Conservation (phyloP, 164 flowering plant species). For the Houttuynia cordata region DNA sequence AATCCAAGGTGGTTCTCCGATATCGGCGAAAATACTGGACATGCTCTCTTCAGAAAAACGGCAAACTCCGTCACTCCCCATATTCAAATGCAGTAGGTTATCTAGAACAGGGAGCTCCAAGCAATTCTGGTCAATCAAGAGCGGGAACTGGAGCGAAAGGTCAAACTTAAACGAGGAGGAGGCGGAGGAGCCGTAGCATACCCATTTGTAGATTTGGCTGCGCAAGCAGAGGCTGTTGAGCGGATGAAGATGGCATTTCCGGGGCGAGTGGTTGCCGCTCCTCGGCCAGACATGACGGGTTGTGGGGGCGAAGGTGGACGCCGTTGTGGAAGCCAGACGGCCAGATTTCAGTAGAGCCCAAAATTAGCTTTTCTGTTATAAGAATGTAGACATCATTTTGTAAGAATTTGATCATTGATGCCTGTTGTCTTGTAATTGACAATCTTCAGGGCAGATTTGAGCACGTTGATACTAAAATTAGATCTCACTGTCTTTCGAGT, state of each 20-base stretch:
- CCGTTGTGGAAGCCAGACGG: constrained; percentile 40
- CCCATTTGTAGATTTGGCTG: constrained; percentile 1
- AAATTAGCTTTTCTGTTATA: no score
- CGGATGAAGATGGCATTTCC: background rate
- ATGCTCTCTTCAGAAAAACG: no score
- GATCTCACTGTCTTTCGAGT: no score
- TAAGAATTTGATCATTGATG: no score
- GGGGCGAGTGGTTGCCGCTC: constrained; percentile 3
- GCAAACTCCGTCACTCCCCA: no score
- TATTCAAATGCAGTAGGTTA: no score
- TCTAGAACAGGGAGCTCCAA: constrained; percentile 4
- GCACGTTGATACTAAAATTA: no score
- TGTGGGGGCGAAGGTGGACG: constrained; percentile 15
- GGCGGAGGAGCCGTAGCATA: background rate
- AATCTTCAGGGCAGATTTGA: no score
- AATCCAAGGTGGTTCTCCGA: constrained; percentile 62
- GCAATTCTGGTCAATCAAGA: constrained; percentile 22
- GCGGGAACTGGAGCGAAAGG: constrained; percentile 21
- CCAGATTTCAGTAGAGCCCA: constrained; percentile 2
- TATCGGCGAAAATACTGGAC: constrained; percentile 31
- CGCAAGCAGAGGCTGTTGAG: background rate
- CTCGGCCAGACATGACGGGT: constrained; percentile 17
- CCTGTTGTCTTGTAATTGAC: no score
- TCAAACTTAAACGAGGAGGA: constrained; percentile 6
- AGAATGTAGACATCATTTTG: no score